phyloP scores from a whole-genome alignment of 1,284 basidiomycete genomes.

The Rhodotorula sp. region DNA sequence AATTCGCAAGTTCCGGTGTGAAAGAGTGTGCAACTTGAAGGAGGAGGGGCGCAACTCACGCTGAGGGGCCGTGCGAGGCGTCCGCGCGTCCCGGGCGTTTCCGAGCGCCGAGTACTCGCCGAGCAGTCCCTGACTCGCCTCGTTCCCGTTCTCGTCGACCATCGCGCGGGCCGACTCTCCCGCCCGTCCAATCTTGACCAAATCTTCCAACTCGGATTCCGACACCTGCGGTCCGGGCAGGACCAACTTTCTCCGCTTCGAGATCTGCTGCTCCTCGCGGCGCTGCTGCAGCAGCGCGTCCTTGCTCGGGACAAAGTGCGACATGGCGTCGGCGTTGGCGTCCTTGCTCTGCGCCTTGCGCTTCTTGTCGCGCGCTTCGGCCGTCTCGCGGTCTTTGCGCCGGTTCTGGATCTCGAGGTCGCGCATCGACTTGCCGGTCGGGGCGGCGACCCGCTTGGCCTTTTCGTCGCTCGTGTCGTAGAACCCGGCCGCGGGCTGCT shows the following conservation, averaged over 20 bases:
- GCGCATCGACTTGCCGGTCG: conserved; percentile 86
- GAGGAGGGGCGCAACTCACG: conserved; percentile 58
- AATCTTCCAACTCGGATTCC: conserved; percentile 94
- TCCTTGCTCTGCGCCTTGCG: conserved; percentile 59
- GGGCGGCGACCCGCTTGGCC: conserved; percentile 79
- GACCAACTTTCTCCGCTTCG: conserved; percentile 78
- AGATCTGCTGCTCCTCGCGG: conserved; percentile 94
- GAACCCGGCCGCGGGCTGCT: conserved; percentile 91
- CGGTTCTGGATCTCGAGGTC: conserved; percentile 82
- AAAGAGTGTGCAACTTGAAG: neutral
- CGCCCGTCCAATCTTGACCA: conserved; percentile 95
- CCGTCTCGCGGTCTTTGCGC: conserved; percentile 84
- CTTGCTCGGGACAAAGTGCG: conserved; percentile 87
- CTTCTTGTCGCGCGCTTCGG: conserved; percentile 79
- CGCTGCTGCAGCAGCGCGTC: conserved; percentile 97
- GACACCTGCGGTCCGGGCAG: conserved; percentile 91
- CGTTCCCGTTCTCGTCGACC: conserved; percentile 69
- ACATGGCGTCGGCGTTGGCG: conserved; percentile 63
- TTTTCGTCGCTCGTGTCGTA: conserved; percentile 96
- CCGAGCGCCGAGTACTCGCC: conserved; percentile 84
- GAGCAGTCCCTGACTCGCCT: conserved; percentile 79
- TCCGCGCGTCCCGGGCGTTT: conserved; percentile 82
- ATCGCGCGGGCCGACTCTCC: conserved; percentile 83
- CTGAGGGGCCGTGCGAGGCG: conserved; percentile 86
- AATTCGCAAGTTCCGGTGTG: no score